Evolutionary conservation across 495 filamentous ascomycete species (phyloP), one percentile per base, ranked within the genome.

Genomic region (Podospora sp.): DNA sequence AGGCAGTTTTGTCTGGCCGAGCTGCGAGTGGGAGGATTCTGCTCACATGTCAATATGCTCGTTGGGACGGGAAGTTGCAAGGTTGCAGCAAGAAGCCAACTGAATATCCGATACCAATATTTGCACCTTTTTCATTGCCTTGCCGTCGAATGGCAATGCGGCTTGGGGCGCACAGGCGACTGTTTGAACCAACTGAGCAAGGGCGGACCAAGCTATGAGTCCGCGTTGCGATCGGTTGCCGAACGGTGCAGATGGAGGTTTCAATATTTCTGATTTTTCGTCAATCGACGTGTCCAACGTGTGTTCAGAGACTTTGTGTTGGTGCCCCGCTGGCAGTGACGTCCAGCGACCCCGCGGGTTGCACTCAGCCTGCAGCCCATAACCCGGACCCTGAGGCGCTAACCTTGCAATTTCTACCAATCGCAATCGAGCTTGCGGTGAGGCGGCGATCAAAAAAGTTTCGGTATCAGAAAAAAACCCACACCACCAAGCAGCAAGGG

Each of bases 381-480:
- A 59, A 59, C 24, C 56, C 26, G 4, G 16, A 29, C 22, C 24
- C 56, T 33, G 56, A 29, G 25, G 56, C 25, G 56, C 26, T n/a
- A 26, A 26, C 52, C 2, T 16, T 9, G 22, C 21, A 33, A 59
- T 59, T 59, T 59, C 49, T 29, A 33, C 61, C 61, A 63, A 63
- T 63, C 61, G 26, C 56, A 59, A 29, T 33, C 46, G 49, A 16
- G 61, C 24, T n/a, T 50, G n/a, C 24, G 25, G 25, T 29, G 46
- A 14, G 6, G 16, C 61, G 18, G 27, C 25, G 46, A 20, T 25
- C 29, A 63, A 53, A 63, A 63, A 63, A 63, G 27, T 63, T 51
- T 62, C n/a, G 20, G 24, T 18, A n/a, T 24, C 16, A 25, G 22
- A 50, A 62, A 62, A n/a, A 60, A 46, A 21, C 16, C 29, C 55